Base-by-base conservation (phyloP, 805 yeast species). In the Candida qinlingensis region DNA sequence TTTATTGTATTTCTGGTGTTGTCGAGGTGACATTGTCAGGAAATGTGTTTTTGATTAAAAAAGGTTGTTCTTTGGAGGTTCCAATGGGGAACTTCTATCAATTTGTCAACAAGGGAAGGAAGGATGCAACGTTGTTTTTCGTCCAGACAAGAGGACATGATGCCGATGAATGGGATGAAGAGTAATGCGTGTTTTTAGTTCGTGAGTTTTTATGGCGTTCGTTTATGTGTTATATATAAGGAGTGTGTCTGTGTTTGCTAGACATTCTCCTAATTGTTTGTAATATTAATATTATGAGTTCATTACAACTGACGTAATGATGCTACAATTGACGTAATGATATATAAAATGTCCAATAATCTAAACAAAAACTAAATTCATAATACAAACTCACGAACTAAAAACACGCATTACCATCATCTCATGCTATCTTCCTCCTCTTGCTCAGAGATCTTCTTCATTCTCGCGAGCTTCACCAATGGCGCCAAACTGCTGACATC, bases 31-130 rank as follows among this genome's bases (percentile, higher is more conserved):
- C 81, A 1, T 54, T 90, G 4, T 76, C 79, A 19, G 79, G 77
- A 6, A 74, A 72, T 25, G 72, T 69, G 26, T 87, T 90, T 61
- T 66, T 80, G 4, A 85, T 83, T 6, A 73, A 78, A 1, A 70
- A 74, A 47, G 96, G 96, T 1, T 85, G 96, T 46, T 78, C 92
- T 5, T 83, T 90, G 58, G 87, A 85, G 58, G 75, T 91, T 6
- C 97, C 97, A 1, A 77, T 85, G 68, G 85, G 83, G 5, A 87
- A 86, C 60, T 73, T 75, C 39, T 89, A 87, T 64, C 79, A 85
- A 13, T 75, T 90, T 54, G 74, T 73, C 42, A 87, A 87, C 60
- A 73, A 72, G 38, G 85, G 90, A 0, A 67, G 72, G 33, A 70
- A 68, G 13, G 73, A 73, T 34, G 89, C 85, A 0, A 74, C 77